Evolutionary conservation across 495 filamentous ascomycete species (phyloP), one percentile per base, ranked within the genome.

Genomic region (Podospora australis): DNA sequence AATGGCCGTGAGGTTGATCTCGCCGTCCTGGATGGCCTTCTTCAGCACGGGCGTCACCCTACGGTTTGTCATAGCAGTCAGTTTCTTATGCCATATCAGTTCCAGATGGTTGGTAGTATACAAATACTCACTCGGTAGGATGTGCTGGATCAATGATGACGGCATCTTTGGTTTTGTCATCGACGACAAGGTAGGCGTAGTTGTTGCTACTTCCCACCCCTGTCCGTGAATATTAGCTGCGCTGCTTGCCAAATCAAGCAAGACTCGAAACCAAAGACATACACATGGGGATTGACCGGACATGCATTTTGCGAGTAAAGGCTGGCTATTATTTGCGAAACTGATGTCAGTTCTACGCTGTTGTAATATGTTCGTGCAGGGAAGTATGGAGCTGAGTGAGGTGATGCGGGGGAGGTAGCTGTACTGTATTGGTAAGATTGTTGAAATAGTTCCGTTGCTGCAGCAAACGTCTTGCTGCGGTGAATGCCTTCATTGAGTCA

Each of bases 251-350:
- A 35, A 28, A 6, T 20, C 19, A 34, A 20, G 3, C n/a, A 16
- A 25, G 11, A 40, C 2, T 10, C 6, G 24, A 24, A 25, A 13
- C 14, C 4, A 46, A 29, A 11, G 16, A 78, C 87, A 60, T 81
- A 96, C 91, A 97, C 92, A 97, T 98, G 26, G 92, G 92, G 72
- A 98, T 95, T 47, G 88, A 89, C 65, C 90, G 81, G 68, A 98
- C 85, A 83, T 96, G 90, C 92, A 98, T 98, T 55, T 64, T 66
- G 66, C 77, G 72, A 28, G 56, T 43, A 46, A 50, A 46, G 43
- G 56, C 46, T 44, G 62, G 63, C 70, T 72, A 49, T 14, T 9
- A 39, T 11, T 21, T 8, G 6, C 7, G 1, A n/a, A n/a, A n/a
- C n/a, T n/a, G n/a, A n/a, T n/a, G 19, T 38, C 22, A 53, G 35